Evolutionary conservation across 306 rosid species (phyloP).

Genomic region (Vicia sativa): DNA sequence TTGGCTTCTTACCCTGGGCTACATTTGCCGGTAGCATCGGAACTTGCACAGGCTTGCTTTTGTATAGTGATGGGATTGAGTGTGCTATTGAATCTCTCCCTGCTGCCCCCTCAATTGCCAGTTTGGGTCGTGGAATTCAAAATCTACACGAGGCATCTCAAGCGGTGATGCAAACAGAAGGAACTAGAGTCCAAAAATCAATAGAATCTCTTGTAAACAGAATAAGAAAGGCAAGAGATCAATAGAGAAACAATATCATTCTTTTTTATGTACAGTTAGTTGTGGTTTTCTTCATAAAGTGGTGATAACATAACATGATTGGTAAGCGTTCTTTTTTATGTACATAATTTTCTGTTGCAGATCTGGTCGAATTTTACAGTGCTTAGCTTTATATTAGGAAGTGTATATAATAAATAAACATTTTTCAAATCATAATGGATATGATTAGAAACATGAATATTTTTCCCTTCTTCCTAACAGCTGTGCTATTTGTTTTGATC

Average conservation of each 20-base stretch:
- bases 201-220: slow-evolving; percentile 59
- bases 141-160: slow-evolving; percentile 59
- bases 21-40: slow-evolving; percentile 72
- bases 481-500: not conserved
- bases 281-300: slow-evolving; percentile 28
- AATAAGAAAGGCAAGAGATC: slow-evolving; percentile 55
- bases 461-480: not conserved
- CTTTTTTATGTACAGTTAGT: slow-evolving; percentile 36
- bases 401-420: not conserved
- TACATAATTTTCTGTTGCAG: slow-evolving; percentile 34
- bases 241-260: slow-evolving; percentile 41
- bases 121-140: slow-evolving; percentile 76
- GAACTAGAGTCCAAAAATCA: slow-evolving; percentile 62
- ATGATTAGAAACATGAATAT: not conserved
- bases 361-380: not conserved
- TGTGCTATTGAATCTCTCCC: slow-evolving; percentile 60
- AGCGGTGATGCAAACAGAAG: slow-evolving; percentile 50
- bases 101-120: slow-evolving; percentile 76
- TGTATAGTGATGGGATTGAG: slow-evolving; percentile 79
- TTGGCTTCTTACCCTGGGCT: slow-evolving; percentile 73
- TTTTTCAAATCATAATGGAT: not conserved
- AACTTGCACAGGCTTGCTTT: slow-evolving; percentile 67
- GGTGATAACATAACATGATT: slow-evolving; percentile 22
- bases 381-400: slow-evolving; percentile 2
- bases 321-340: slow-evolving; percentile 41